A percentile compares a stretch with the other conserved stretches of the same genome.
phyloP scores from a whole-genome alignment of 192 early-diverging fungal species.

The Coemansia sp. region DNA sequence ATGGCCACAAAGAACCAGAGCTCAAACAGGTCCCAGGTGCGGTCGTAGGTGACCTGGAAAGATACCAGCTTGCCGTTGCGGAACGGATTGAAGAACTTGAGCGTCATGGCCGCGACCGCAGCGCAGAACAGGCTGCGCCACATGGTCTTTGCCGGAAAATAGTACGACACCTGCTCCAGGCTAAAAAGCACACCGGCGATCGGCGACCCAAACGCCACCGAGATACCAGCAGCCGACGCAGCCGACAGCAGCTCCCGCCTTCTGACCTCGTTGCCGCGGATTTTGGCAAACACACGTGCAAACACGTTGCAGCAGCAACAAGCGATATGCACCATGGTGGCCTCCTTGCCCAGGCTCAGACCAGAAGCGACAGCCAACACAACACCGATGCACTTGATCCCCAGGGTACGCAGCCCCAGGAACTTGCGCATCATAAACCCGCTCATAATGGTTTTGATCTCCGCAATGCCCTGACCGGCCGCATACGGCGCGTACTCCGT shows the following conservation, averaged over 20 bases:
- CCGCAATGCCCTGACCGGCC: slow-evolving; percentile 75
- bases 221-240: slow-evolving; percentile 93
- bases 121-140: slow-evolving; percentile 94
- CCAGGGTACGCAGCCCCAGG: slow-evolving; percentile 67
- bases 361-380: slow-evolving; percentile 87
- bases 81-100: slow-evolving; percentile 84
- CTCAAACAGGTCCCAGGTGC: slow-evolving; percentile 92
- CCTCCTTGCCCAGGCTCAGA: slow-evolving; percentile 92
- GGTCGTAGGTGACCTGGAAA: slow-evolving; percentile 86
- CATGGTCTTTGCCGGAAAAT: slow-evolving; percentile 93
- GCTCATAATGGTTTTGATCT: slow-evolving; percentile 80
- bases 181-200: slow-evolving; percentile 81
- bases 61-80: slow-evolving; percentile 81
- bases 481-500: slow-evolving; percentile 78
- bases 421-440: slow-evolving; percentile 74
- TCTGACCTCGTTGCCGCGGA: slow-evolving; percentile 80
- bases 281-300: slow-evolving; percentile 74
- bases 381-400: slow-evolving; percentile 85
- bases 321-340: slow-evolving; percentile 93
- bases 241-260: slow-evolving; percentile 82
- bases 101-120: slow-evolving; percentile 79
- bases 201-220: slow-evolving; percentile 96
- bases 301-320: slow-evolving; percentile 91
- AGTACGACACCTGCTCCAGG: slow-evolving; percentile 60
- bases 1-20: slow-evolving; percentile 80